Evolutionary conservation across 2,329 filamentous ascomycete species (phyloP).

Genomic region (Sclerotinia glacialis): DNA sequence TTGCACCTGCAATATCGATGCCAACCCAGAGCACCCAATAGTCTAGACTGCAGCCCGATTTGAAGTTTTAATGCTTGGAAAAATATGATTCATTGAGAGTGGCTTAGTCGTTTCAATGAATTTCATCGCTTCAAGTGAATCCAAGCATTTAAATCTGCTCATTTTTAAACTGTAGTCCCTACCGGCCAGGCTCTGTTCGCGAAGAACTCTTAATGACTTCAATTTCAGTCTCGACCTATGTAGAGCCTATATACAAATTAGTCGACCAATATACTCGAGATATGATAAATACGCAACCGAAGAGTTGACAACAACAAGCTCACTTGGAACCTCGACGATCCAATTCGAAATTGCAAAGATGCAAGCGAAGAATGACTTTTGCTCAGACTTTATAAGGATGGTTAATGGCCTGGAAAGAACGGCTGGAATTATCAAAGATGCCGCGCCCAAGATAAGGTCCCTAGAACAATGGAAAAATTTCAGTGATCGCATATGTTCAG

Average conservation of each 20-base stretch:
- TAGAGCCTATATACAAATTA: constrained; percentile 14
- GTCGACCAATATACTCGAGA: constrained; percentile 6
- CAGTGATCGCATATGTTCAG: not conserved
- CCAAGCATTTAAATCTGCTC: too few species aligned
- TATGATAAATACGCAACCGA: not conserved
- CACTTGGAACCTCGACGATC: not conserved
- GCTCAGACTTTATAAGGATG: constrained; percentile 13
- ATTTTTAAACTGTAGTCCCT: too few species aligned
- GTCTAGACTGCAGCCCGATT: too few species aligned
- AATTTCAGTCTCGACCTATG: constrained; percentile 13
- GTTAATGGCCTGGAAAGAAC: constrained; percentile 15
- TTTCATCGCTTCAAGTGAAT: too few species aligned
- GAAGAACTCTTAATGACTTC: not conserved
- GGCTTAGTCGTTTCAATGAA: too few species aligned
- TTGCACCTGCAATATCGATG: not conserved
- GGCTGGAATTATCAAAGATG: constrained; percentile 3
- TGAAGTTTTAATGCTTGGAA: too few species aligned
- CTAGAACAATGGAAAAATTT: constrained; percentile 1
- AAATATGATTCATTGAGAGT: too few species aligned
- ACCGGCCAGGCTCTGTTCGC: not conserved
- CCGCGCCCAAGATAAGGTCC: not conserved
- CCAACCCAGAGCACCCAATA: not conserved
- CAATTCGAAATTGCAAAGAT: not conserved
- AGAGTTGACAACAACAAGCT: not conserved
- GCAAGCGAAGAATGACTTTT: constrained; percentile 1